A percentile compares a stretch with the other conserved stretches of the same genome.
Conservation (phyloP, 2,329 filamentous ascomycete genomes). For the Xylariaceae sp. region DNA sequence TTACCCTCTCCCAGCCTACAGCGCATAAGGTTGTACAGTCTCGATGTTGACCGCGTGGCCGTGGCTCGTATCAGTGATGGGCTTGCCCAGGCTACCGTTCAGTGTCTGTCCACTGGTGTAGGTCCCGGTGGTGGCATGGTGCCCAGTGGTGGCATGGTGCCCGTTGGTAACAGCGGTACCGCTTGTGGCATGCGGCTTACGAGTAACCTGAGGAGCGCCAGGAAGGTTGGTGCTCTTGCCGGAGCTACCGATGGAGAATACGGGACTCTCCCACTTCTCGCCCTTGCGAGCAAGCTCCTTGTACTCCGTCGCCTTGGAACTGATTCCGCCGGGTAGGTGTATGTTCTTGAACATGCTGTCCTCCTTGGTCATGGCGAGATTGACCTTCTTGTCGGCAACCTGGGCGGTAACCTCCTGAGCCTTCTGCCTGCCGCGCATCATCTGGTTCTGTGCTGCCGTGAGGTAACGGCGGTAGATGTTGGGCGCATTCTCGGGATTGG, state of each 20-base stretch:
- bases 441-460: constrained; percentile 65
- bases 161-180: constrained; percentile 13
- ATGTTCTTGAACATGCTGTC: constrained; percentile 88
- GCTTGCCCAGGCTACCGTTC: constrained; percentile 11
- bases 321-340: constrained; percentile 79
- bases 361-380: constrained; percentile 77
- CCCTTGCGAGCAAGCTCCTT: constrained; percentile 81
- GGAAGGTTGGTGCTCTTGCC: constrained; percentile 69
- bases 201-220: constrained; percentile 43
- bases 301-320: constrained; percentile 90
- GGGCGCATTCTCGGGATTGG: constrained; percentile 65
- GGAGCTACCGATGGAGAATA: constrained; percentile 83
- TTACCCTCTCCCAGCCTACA: too few relatives aligned
- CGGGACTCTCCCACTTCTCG: constrained; percentile 87
- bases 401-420: constrained; percentile 55
- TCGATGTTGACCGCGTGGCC: constrained; percentile 5
- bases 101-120: constrained; percentile 12
- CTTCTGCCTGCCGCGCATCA: constrained; percentile 74
- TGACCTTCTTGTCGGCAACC: constrained; percentile 66
- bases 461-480: constrained; percentile 87
- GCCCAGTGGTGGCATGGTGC: constrained; percentile 9
- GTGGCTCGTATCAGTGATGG: not conserved
- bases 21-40: too few relatives aligned
- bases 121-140: constrained; percentile 4
- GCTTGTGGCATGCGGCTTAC: constrained; percentile 37